Conservation (phyloP, 73 alveolate genomes). For the Tetrahymena elliotti region DNA sequence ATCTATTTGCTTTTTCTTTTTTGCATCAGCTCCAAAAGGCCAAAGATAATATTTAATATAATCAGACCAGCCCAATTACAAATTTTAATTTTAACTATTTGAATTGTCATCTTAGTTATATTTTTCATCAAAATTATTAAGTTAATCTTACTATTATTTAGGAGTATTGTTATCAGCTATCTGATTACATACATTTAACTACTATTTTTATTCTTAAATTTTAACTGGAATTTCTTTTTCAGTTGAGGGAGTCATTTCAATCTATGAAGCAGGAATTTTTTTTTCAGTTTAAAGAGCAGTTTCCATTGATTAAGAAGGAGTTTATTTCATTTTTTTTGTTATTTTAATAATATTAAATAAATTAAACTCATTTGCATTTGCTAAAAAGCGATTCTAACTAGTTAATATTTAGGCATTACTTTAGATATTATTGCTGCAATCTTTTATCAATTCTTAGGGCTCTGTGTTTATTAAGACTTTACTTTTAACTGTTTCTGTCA, state of each 20-base stretch:
- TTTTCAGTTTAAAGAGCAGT: neutral
- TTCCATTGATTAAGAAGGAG: neutral
- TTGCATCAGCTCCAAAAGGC: neutral
- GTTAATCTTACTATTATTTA: no score
- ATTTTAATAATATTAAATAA: neutral
- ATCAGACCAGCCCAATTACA: neutral
- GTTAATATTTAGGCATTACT: neutral
- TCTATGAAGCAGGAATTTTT: no score
- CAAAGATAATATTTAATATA: neutral
- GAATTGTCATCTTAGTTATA: neutral
- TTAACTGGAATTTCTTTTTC: no score
- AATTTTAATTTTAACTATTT: neutral
- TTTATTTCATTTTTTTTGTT: neutral
- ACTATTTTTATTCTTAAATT: no score
- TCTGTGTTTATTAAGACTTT: neutral
- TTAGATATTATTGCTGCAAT: no score
- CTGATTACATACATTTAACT: no score
- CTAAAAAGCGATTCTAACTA: neutral
- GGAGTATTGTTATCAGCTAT: no score
- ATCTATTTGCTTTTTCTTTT: neutral
- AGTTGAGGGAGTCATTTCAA: no score
- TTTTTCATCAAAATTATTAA: neutral
- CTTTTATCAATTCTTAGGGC: neutral
- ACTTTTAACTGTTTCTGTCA: neutral
- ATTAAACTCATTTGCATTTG: neutral